A percentile compares a stretch with the other conserved stretches of the same genome.
Evolutionary conservation across 2,329 filamentous ascomycete genomes (phyloP).

Genomic region (Lachnellula subtilissima): DNA sequence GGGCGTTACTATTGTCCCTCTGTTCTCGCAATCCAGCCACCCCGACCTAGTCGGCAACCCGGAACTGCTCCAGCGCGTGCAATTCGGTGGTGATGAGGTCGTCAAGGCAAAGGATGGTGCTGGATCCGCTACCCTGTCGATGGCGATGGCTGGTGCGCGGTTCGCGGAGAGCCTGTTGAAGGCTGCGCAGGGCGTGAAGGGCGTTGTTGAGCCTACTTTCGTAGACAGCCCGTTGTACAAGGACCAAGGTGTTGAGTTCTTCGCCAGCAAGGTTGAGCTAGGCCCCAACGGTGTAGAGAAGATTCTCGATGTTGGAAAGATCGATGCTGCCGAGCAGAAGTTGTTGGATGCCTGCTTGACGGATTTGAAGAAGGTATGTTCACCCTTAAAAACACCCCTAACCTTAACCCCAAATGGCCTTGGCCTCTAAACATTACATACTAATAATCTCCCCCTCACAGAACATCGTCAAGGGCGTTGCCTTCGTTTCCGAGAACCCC

Average conservation of each 20-base stretch:
- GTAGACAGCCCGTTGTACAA: slow-evolving; percentile 97
- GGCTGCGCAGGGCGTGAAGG: slow-evolving; percentile 88
- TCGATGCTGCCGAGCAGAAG: slow-evolving; percentile 82
- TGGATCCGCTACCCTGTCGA: slow-evolving; percentile 94
- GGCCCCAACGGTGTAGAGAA: slow-evolving; percentile 94
- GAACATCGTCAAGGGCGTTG: slow-evolving; percentile 90
- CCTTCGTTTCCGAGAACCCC: slow-evolving; percentile 56
- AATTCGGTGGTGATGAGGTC: slow-evolving; percentile 98
- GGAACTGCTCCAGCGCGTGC: slow-evolving; percentile 78
- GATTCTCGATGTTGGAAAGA: slow-evolving; percentile 80
- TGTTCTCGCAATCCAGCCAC: slow-evolving; percentile 92
- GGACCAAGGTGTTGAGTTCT: slow-evolving; percentile 97
- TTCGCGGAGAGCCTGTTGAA: slow-evolving; percentile 88
- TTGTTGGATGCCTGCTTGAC: slow-evolving; percentile 79
- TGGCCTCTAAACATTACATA: background rate
- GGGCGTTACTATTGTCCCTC: slow-evolving; percentile 95
- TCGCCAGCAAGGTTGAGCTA: slow-evolving; percentile 91
- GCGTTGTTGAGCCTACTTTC: slow-evolving; percentile 91
- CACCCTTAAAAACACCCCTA: background rate
- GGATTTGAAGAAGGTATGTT: slow-evolving; percentile 65
- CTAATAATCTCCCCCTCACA: slow-evolving; percentile 36
- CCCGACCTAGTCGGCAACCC: slow-evolving; percentile 73
- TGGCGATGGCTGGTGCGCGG: slow-evolving; percentile 90
- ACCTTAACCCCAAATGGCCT: background rate
- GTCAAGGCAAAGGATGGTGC: slow-evolving; percentile 98